Conservation (phyloP, 2,329 filamentous ascomycete genomes). For the Fusarium humuli region DNA sequence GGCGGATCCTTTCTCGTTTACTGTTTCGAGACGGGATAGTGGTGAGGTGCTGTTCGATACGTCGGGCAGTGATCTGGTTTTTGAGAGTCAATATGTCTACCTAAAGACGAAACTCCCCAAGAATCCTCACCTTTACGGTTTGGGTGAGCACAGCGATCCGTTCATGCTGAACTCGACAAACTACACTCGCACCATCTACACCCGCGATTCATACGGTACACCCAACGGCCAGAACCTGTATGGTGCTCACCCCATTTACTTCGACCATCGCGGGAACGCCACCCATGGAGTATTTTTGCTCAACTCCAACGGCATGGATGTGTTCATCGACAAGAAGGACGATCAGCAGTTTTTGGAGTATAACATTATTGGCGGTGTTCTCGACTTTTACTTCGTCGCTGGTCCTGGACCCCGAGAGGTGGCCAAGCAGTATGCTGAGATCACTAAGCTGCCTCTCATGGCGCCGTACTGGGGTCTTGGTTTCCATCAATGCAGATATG, state of each 20-base stretch:
- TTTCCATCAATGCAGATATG: conserved; percentile 72
- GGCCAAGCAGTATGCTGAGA: conserved; percentile 67
- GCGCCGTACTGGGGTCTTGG: conserved; percentile 74
- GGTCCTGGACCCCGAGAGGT: conserved; percentile 70
- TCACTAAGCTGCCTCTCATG: conserved; percentile 69
- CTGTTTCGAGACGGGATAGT: conserved; percentile 58
- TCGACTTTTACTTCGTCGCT: conserved; percentile 77
- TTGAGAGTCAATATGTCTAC: conserved; percentile 81
- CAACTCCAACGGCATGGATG: conserved; percentile 82
- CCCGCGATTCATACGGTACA: conserved; percentile 65
- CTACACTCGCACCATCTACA: conserved; percentile 73
- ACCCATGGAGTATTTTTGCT: conserved; percentile 75
- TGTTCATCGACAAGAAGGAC: conserved; percentile 73
- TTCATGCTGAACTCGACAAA: conserved; percentile 75
- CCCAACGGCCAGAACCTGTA: conserved; percentile 76
- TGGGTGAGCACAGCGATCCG: conserved; percentile 81
- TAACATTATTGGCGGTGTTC: conserved; percentile 79
- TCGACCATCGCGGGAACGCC: conserved; percentile 72
- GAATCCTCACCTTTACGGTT: conserved; percentile 78
- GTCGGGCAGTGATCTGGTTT: conserved; percentile 73
- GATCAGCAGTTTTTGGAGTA: conserved; percentile 80
- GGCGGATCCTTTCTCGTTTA: conserved; percentile 73
- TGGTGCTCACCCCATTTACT: conserved; percentile 79
- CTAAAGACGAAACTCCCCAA: conserved; percentile 77
- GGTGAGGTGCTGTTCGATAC: conserved; percentile 75